Conservation (phyloP, 179 eudicot species). For the Pouteria campechiana region DNA sequence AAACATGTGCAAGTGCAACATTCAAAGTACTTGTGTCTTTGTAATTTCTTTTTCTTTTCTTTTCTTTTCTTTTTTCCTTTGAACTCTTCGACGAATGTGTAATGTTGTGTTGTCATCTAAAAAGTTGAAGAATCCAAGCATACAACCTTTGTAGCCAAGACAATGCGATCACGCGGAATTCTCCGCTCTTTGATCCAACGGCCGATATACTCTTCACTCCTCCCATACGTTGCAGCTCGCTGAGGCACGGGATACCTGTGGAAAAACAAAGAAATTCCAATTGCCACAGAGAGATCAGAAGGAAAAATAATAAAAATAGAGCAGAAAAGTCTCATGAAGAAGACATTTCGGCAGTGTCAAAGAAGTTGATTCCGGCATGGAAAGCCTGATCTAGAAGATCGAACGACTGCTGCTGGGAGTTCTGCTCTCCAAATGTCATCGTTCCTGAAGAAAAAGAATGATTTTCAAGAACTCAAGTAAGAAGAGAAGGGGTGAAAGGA, state of each 20-base stretch:
- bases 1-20: no score
- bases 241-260: constrained; percentile 95
- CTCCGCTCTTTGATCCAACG: constrained; percentile 63
- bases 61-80: no score
- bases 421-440: constrained; percentile 92
- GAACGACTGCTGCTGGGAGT: constrained; percentile 40
- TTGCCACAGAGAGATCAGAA: not conserved
- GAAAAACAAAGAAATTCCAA: not conserved
- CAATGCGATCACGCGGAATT: constrained; percentile 50
- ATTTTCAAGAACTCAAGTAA: no score
- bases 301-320: not conserved
- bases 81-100: no score
- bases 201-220: constrained; percentile 82
- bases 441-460: constrained; percentile 50
- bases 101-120: no score
- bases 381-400: constrained; percentile 65
- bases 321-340: not conserved
- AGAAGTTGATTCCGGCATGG: constrained; percentile 78
- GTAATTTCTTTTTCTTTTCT: no score
- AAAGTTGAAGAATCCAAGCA: no score
- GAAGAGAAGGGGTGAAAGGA: not conserved
- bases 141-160: constrained; percentile 76
- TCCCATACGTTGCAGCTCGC: constrained; percentile 68
- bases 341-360: constrained; percentile 95
- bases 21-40: no score